Evolutionary conservation across 208 protist genomes (phyloP).

Genomic region (Acanthamoeba triangularis): DNA sequence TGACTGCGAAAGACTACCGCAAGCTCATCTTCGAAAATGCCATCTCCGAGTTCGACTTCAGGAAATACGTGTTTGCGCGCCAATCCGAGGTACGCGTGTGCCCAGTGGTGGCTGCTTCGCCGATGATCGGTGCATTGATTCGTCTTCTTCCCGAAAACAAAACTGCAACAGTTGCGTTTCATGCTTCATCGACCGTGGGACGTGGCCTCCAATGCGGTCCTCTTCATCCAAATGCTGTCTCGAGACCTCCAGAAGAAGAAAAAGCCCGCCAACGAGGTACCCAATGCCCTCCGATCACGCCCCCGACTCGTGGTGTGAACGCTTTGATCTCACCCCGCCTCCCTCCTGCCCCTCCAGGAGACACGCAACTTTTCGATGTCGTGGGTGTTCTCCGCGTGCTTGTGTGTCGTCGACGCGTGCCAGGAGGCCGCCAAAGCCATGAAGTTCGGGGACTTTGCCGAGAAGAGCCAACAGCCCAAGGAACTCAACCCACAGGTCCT

Average conservation of each 20-base stretch:
- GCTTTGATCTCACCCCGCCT: background rate
- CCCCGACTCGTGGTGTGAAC: too few relatives aligned
- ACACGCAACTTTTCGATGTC: slow-evolving; percentile 44
- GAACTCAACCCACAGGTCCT: slow-evolving; percentile 51
- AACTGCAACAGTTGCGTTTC: slow-evolving; percentile 38
- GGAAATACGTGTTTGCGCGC: slow-evolving; percentile 64
- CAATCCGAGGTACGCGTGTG: slow-evolving; percentile 31
- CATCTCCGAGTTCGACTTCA: slow-evolving; percentile 71
- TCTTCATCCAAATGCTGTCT: slow-evolving; percentile 66
- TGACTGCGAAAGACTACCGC: background rate
- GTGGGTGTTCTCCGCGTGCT: slow-evolving; percentile 71
- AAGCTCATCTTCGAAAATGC: slow-evolving; percentile 58
- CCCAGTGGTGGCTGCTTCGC: background rate
- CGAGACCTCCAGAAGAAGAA: slow-evolving; percentile 11
- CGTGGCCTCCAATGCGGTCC: slow-evolving; percentile 33
- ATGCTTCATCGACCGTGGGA: slow-evolving; percentile 69
- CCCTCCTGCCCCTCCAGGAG: background rate
- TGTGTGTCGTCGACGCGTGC: slow-evolving; percentile 54
- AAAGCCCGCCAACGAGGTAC: background rate
- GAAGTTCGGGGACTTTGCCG: slow-evolving; percentile 48
- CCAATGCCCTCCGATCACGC: background rate
- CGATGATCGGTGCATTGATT: background rate
- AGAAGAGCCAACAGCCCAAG: slow-evolving; percentile 66
- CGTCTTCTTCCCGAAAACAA: background rate
- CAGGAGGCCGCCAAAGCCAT: slow-evolving; percentile 50